Evolutionary conservation across 1,139 yeast genomes (phyloP).

Genomic region (Blastobotrys proliferans): DNA sequence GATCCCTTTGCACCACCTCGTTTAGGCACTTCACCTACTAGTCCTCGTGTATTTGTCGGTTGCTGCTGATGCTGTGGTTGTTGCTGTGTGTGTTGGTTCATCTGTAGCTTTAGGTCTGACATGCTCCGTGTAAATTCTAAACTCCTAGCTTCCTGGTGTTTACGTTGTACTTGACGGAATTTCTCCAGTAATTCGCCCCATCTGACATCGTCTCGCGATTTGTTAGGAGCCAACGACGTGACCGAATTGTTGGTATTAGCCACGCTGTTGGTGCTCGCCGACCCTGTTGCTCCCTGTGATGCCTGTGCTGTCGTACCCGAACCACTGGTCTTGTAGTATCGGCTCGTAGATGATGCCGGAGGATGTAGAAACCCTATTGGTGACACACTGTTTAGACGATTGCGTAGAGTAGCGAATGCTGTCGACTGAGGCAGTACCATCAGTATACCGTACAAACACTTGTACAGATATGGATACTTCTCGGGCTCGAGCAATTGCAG

Average conservation of each 20-base stretch:
- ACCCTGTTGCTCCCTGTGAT: not conserved
- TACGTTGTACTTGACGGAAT: slow-evolving; percentile 57
- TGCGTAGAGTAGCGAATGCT: slow-evolving; percentile 79
- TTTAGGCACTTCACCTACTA: not conserved
- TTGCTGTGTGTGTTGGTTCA: not conserved
- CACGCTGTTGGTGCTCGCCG: slow-evolving; percentile 7
- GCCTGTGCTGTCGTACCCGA: not conserved
- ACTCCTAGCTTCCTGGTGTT: slow-evolving; percentile 42
- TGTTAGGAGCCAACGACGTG: too few species aligned
- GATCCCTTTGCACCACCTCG: not conserved
- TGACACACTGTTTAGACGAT: slow-evolving; percentile 61
- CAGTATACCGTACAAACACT: slow-evolving; percentile 83
- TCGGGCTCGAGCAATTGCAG: slow-evolving; percentile 86
- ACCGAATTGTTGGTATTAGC: slow-evolving; percentile 11
- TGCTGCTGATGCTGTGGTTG: not conserved
- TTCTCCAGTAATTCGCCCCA: slow-evolving; percentile 60
- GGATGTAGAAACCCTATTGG: slow-evolving; percentile 35
- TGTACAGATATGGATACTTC: slow-evolving; percentile 74
- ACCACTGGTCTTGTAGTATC: not conserved
- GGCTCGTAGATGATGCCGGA: slow-evolving; percentile 17
- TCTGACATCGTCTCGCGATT: slow-evolving; percentile 28
- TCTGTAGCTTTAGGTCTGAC: slow-evolving; percentile 14
- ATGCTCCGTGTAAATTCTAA: slow-evolving; percentile 16
- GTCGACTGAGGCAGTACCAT: slow-evolving; percentile 95
- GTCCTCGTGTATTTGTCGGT: too few species aligned